These are phyloP conservation scores for Porodaedalea pini DNA, from an alignment of 1,284 basidiomycete genomes.

Conservation along the genomic window DNA sequence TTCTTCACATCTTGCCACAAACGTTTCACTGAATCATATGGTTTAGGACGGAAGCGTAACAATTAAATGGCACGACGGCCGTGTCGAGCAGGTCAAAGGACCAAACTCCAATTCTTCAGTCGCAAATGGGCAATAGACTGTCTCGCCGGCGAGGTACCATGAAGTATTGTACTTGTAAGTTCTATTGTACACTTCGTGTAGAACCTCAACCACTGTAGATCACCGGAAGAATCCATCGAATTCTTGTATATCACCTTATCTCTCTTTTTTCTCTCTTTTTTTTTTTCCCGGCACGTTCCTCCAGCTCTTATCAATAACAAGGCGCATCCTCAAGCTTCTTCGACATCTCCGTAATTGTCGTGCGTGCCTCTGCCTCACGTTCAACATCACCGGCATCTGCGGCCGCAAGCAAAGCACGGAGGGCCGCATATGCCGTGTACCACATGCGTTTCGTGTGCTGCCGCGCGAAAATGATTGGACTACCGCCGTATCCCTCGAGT, in stretches of 20 bases:
- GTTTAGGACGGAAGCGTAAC: conserved; percentile 56
- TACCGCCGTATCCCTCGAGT: conserved; percentile 55
- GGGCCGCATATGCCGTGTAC: conserved; percentile 65
- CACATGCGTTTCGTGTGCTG: conserved; percentile 67
- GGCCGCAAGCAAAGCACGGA: conserved; percentile 45
- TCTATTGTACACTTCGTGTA: too few relatives aligned
- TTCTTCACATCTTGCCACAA: background rate
- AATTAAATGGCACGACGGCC: conserved; percentile 46
- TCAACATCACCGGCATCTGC: conserved; percentile 29
- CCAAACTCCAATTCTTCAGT: background rate
- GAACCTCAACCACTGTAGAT: too few relatives aligned
- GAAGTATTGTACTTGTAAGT: too few relatives aligned
- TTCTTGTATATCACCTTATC: too few relatives aligned
- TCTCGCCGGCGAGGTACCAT: too few relatives aligned
- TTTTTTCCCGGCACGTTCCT: too few relatives aligned
- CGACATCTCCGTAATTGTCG: conserved; percentile 29
- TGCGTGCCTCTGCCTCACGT: conserved; percentile 10
- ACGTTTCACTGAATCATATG: conserved; percentile 6
- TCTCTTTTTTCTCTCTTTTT: too few relatives aligned
- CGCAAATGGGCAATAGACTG: too few relatives aligned
- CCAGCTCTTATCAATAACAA: conserved; percentile 34
- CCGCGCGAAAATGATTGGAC: conserved; percentile 48
- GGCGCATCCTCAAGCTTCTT: conserved; percentile 45
- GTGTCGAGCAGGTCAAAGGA: conserved; percentile 33
- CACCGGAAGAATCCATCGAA: too few relatives aligned